Base-by-base conservation (phyloP, 352 stramenopile species). In the Albugo laibachii region DNA sequence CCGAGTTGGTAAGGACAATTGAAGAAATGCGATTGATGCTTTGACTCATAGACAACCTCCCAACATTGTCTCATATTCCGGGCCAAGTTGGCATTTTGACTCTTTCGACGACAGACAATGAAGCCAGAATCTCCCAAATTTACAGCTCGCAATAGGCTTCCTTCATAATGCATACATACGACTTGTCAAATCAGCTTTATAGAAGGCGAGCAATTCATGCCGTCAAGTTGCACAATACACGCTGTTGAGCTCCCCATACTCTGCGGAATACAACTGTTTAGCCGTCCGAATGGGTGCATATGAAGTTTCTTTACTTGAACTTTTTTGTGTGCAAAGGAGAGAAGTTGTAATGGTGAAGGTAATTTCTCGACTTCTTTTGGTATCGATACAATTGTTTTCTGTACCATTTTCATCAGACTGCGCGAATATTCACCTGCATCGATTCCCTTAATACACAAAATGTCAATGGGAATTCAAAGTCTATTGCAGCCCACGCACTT, bases 101-200 rank as follows among this genome's bases (percentile, higher is more conserved):
- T 47, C 56, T 64, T 46, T 39, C 69, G 50, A 5, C 91, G 71
- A 52, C 94, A 83, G 11, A 97, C 63, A 10, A 97, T 51, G 51
- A 93, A 96, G n/a, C 79, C 82, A 27, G 86, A 97, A 56, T 98
- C 92, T 20, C 92, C 92, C 27, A 98, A 54, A 62, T 96, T 97
- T 38, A 95, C 69, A 20, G 77, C 85, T 10, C 70, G 66, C 20
- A 98, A 52, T 18, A 57, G 53, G 12, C 50, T 35, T 34, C 70
- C 74, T 84, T 19, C 43, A 14, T 18, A 39, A 19, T 14, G 13
- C 19, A 16, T 35, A 31, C 13, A 14, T 0, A 0, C n/a, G 53
- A 40, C 5, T 19, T 27, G n/a, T 38, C 47, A 41, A 40, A 40
- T 11, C 10, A 38, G 8, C 13, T 42, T 2, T 8, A 18, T 13